Conservation (phyloP, 768 basidiomycete species). For the Suillus fuscotomentosus region DNA sequence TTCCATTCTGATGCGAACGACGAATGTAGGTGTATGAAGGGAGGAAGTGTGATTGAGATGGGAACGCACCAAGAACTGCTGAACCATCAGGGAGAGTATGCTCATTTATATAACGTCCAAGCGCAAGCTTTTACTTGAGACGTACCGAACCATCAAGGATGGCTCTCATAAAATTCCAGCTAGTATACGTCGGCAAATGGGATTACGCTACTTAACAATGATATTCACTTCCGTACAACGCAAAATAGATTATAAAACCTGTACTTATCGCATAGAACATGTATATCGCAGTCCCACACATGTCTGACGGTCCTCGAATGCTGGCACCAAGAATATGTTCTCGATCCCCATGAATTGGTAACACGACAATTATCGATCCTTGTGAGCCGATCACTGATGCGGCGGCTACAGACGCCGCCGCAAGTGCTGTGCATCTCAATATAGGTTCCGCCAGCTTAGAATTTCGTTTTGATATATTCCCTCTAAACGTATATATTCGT, state of each 20-base stretch:
- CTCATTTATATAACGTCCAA: slow-evolving; percentile 31
- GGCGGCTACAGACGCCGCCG: too few species aligned
- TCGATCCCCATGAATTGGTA: neutral
- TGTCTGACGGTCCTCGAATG: neutral
- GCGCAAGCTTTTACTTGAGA: slow-evolving; percentile 26
- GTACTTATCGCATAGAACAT: neutral
- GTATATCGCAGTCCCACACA: neutral
- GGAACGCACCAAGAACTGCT: slow-evolving; percentile 34
- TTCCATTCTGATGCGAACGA: neutral
- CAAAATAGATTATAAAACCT: neutral
- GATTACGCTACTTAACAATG: neutral
- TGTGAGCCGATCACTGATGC: too few species aligned
- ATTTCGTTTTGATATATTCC: too few species aligned
- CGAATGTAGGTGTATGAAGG: slow-evolving; percentile 31
- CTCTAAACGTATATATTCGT: too few species aligned
- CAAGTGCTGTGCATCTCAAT: too few species aligned
- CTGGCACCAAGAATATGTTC: neutral
- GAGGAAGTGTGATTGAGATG: slow-evolving; percentile 29
- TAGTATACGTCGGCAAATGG: neutral
- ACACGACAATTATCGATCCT: too few species aligned
- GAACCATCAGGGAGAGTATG: slow-evolving; percentile 30
- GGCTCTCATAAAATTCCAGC: too few species aligned
- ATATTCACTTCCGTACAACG: neutral
- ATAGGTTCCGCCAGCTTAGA: too few species aligned
- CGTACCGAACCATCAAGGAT: neutral